Conservation (phyloP, 257 asterid genomes). For the Primulina tabacum region DNA sequence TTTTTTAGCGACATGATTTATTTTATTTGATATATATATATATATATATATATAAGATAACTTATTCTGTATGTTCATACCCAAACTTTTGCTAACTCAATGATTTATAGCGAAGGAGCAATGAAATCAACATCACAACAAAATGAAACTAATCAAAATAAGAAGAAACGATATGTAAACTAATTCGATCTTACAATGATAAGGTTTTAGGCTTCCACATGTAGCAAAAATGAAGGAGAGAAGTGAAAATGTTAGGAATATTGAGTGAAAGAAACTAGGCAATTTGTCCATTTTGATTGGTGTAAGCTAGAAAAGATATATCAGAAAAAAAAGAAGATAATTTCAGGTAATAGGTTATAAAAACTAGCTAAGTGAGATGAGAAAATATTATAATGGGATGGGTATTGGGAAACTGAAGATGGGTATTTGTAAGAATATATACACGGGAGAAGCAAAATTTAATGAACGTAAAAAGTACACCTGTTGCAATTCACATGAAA, state of each 20-base stretch:
- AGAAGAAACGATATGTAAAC: not conserved
- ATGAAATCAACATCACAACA: not conserved
- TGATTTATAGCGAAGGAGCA: too few relatives aligned
- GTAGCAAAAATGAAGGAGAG: conserved; percentile 37
- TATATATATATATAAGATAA: too few relatives aligned
- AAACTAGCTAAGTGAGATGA: not conserved
- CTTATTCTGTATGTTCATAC: too few relatives aligned
- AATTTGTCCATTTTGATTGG: conserved; percentile 17
- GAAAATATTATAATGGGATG: not conserved
- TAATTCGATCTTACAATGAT: conserved; percentile 43
- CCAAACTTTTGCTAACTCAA: too few relatives aligned
- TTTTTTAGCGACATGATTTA: too few relatives aligned
- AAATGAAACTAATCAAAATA: too few relatives aligned
- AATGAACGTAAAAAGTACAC: conserved; percentile 43
- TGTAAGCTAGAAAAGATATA: not conserved
- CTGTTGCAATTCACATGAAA: conserved; percentile 74
- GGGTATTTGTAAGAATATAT: conserved; percentile 22
- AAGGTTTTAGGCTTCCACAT: conserved; percentile 51
- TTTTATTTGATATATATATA: too few relatives aligned
- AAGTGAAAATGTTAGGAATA: conserved; percentile 33
- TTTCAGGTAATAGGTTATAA: not conserved
- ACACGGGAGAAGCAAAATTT: not conserved
- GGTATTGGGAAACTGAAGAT: not conserved
- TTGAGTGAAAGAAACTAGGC: conserved; percentile 6
- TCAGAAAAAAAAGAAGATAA: not conserved